Percentiles rank a stretch among this genome's conserved stretches.
Conservation (phyloP, 2,329 filamentous ascomycete genomes). For the Atkinsonella texensis region DNA sequence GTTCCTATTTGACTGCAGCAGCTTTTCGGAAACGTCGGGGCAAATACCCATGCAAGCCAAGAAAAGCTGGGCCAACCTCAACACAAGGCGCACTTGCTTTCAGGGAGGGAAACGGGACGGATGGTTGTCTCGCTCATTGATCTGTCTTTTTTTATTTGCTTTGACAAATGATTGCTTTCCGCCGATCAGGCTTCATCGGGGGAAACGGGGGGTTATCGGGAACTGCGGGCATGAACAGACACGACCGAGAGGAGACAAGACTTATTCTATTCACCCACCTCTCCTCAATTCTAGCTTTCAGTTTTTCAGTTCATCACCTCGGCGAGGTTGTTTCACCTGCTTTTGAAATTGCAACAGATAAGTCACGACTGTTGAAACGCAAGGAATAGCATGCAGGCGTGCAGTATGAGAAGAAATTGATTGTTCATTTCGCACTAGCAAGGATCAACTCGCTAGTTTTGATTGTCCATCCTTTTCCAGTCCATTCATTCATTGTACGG, state of each 20-base stretch:
- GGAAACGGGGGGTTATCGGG: not conserved
- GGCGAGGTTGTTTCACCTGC: not conserved
- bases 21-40: not conserved
- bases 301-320: not conserved
- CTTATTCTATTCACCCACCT: not conserved
- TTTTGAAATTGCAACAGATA: too few species aligned
- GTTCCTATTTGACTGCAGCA: not conserved
- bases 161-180: not conserved
- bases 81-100: slow-evolving; percentile 1
- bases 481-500: not conserved
- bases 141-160: not conserved
- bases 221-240: too few species aligned
- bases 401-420: not conserved
- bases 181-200: too few species aligned
- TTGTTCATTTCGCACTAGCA: not conserved
- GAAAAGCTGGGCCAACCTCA: not conserved
- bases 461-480: not conserved
- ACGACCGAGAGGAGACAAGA: not conserved
- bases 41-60: not conserved
- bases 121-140: not conserved
- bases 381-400: not conserved
- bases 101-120: too few species aligned
- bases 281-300: not conserved
- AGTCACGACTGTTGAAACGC: not conserved
- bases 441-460: not conserved